Conservation (phyloP, 192 early-diverging fungal species). For the Geranomyces variabilis region DNA sequence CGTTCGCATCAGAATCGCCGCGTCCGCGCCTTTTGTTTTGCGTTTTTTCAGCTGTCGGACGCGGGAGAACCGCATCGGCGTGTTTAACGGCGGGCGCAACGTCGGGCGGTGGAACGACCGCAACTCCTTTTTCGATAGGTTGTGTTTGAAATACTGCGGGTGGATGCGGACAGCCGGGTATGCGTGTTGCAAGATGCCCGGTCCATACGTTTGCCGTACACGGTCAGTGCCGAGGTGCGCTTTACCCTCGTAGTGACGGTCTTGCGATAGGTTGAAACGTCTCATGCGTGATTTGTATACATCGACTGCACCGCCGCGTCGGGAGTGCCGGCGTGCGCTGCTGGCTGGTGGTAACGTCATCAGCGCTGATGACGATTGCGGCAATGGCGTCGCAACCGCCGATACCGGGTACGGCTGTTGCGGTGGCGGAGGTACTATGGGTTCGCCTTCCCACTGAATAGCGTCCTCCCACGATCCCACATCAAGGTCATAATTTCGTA, state of each 20-base stretch:
- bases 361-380: too few relatives aligned
- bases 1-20: conserved; percentile 66
- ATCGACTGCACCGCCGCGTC: background rate
- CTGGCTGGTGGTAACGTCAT: too few relatives aligned
- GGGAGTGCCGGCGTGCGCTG: background rate
- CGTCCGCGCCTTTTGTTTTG: conserved; percentile 53
- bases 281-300: conserved; percentile 27
- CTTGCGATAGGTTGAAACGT: conserved; percentile 88
- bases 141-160: conserved; percentile 81
- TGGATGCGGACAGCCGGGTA: conserved; percentile 83
- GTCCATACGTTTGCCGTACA: conserved; percentile 86
- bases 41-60: conserved; percentile 80
- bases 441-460: conserved; percentile 78
- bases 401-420: conserved; percentile 29
- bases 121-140: conserved; percentile 77
- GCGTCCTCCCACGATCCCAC: conserved; percentile 72
- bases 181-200: conserved; percentile 82
- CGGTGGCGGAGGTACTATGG: conserved; percentile 12
- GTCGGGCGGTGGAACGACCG: conserved; percentile 88
- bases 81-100: conserved; percentile 64
- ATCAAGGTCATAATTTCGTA: conserved; percentile 65
- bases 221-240: conserved; percentile 68
- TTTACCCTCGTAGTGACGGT: conserved; percentile 79
- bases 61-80: conserved; percentile 70
- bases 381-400: conserved; percentile 19